Evolutionary conservation across 495 filamentous ascomycete species (phyloP).

Genomic region (Penicillium waksmanii): DNA sequence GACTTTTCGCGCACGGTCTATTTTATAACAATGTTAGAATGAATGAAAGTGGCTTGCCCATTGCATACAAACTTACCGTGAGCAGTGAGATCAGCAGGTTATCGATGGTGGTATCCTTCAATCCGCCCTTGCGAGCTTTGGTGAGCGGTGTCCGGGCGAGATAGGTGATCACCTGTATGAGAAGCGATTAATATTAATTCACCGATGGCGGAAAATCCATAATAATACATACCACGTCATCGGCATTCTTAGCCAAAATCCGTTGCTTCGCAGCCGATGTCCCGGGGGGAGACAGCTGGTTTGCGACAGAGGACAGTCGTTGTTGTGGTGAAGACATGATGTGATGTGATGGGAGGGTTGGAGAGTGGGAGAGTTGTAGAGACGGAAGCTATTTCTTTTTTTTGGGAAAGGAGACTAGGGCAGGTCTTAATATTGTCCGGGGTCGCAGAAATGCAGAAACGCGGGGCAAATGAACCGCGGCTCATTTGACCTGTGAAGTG

Average conservation of each 20-base stretch:
- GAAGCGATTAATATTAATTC: conserved; percentile 4
- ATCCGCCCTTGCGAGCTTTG: conserved; percentile 79
- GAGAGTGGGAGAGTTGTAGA: background rate
- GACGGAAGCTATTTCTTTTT: no score
- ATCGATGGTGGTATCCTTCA: conserved; percentile 91
- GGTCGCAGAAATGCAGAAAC: conserved; percentile 7
- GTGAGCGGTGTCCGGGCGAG: conserved; percentile 78
- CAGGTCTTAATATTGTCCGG: conserved; percentile 7
- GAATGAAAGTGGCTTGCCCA: background rate
- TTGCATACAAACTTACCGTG: conserved; percentile 53
- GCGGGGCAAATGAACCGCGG: conserved; percentile 24
- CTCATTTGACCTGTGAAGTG: conserved; percentile 13
- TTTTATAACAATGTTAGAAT: background rate
- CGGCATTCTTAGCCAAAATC: conserved; percentile 44
- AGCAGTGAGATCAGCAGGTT: conserved; percentile 77
- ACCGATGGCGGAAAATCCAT: background rate
- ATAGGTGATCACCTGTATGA: conserved; percentile 75
- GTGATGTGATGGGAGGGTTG: conserved; percentile 4
- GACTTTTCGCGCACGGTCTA: conserved; percentile 67
- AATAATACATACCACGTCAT: conserved; percentile 45
- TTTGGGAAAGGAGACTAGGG: conserved; percentile 1
- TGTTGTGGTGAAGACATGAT: conserved; percentile 51
- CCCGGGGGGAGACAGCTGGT: conserved; percentile 39
- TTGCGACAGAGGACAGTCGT: conserved; percentile 44
- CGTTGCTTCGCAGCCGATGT: conserved; percentile 36